phyloP scores from a whole-genome alignment of 305 asterid species.

The Fraxinus dipetala region DNA sequence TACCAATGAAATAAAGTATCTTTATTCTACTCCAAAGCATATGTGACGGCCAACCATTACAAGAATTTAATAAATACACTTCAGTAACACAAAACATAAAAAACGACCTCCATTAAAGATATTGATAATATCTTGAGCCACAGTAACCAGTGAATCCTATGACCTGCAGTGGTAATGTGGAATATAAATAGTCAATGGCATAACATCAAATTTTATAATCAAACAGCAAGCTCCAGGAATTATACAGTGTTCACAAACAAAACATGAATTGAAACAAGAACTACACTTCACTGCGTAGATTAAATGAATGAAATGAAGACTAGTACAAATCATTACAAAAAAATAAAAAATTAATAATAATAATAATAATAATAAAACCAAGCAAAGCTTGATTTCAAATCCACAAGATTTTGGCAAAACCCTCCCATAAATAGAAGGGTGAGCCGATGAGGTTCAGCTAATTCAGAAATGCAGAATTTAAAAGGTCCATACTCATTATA shows the following conservation, averaged over 20 bases:
- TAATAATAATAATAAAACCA: not conserved
- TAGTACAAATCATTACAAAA: not conserved
- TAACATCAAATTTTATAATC: not conserved
- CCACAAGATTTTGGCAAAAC: not conserved
- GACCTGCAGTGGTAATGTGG: constrained; percentile 32
- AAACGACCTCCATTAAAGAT: constrained; percentile 29
- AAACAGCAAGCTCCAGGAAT: not conserved
- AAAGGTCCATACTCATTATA: not conserved
- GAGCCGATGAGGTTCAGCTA: not conserved
- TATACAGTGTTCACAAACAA: not conserved
- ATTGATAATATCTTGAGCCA: constrained; percentile 33
- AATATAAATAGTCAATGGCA: constrained; percentile 25
- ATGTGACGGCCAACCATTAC: constrained; percentile 26
- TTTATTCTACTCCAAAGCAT: constrained; percentile 25
- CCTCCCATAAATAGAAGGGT: not conserved
- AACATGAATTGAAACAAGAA: not conserved
- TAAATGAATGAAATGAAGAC: not conserved
- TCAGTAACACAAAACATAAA: constrained; percentile 5
- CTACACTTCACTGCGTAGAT: not conserved
- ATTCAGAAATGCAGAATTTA: not conserved
- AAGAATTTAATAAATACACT: constrained; percentile 21
- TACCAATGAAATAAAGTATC: constrained; percentile 41
- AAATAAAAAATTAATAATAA: not conserved
- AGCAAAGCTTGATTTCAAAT: not conserved
- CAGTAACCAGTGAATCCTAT: constrained; percentile 27